Conservation (phyloP, 1,284 basidiomycete species). For the Cutaneotrichosporon spelunceum region DNA sequence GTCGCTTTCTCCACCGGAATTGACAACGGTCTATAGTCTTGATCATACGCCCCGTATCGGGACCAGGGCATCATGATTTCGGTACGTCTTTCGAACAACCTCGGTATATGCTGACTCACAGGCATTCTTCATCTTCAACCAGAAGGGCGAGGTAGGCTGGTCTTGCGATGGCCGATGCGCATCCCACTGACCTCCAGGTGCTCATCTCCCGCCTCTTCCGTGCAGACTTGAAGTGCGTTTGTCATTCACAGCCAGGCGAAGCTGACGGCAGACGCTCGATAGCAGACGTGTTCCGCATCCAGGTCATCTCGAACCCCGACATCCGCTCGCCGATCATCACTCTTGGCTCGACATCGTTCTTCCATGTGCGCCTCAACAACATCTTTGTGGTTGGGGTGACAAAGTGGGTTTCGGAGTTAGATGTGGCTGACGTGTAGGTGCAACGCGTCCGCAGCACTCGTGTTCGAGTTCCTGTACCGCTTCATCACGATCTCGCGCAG, state of each 20-base stretch:
- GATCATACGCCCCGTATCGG: neutral
- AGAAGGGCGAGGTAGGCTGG: conserved; percentile 81
- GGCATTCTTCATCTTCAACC: conserved; percentile 98
- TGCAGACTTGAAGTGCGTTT: conserved; percentile 82
- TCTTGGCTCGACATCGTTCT: conserved; percentile 93
- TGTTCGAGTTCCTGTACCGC: conserved; percentile 96
- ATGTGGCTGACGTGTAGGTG: conserved; percentile 58
- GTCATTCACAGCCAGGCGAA: neutral
- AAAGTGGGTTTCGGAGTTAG: conserved; percentile 61
- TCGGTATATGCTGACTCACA: conserved; percentile 40
- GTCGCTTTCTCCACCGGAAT: neutral
- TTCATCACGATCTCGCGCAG: conserved; percentile 89
- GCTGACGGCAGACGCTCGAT: conserved; percentile 73
- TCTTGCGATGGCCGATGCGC: neutral
- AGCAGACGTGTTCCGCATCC: conserved; percentile 93
- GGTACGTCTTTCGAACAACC: conserved; percentile 18
- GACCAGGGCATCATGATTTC: conserved; percentile 38
- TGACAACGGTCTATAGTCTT: neutral
- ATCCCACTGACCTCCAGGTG: conserved; percentile 59
- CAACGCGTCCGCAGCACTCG: conserved; percentile 94
- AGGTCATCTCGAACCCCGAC: conserved; percentile 95
- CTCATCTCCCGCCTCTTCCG: conserved; percentile 89
- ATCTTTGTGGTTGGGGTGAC: conserved; percentile 92
- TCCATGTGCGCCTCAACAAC: conserved; percentile 93
- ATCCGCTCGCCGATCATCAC: conserved; percentile 97